These are phyloP conservation scores for sunflower (Helianthus annuus) DNA, from an alignment of 129 eudicot species.

Conservation along the genomic window HanXRQr2.0-SUNRISE NC_035433.2:11285813-11286312, in stretches of 20 bases:
- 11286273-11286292: too few relatives aligned
- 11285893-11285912: too few relatives aligned
- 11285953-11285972: neutral
- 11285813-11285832: too few relatives aligned
- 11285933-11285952: too few relatives aligned
- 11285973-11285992: conserved; percentile 51
- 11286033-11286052: conserved; percentile 90
- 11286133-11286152: conserved; percentile 25
- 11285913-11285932: too few relatives aligned
- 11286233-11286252: neutral
- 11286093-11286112: conserved; percentile 77
- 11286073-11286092: conserved; percentile 74
- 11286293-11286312: too few relatives aligned
- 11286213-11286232: neutral
- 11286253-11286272: too few relatives aligned
- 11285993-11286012: conserved; percentile 70
- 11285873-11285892: too few relatives aligned
- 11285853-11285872: too few relatives aligned
- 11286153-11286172: conserved; percentile 48
- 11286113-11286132: conserved; percentile 44
- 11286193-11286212: conserved; percentile 7
- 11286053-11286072: conserved; percentile 77
- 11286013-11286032: conserved; percentile 56
- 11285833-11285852: too few relatives aligned
- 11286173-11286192: conserved; percentile 7